phyloP scores from a whole-genome alignment of 169 alveolate species.

The Plasmodium chabaudi region DNA sequence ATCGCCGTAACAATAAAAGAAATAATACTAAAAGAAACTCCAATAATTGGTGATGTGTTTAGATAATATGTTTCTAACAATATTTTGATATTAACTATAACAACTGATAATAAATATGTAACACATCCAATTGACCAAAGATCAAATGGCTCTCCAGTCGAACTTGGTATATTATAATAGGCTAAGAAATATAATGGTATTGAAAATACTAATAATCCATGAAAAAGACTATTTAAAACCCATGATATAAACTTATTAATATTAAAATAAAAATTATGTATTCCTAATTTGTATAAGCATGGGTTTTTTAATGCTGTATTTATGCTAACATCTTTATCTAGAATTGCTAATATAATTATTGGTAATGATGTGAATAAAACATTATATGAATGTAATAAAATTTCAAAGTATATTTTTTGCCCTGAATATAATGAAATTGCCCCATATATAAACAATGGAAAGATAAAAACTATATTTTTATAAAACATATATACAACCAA shows the following conservation, averaged over 20 bases:
- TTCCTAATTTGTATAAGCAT: constrained; percentile 85
- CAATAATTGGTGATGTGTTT: constrained; percentile 76
- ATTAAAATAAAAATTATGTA: constrained; percentile 82
- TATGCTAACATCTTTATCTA: constrained; percentile 87
- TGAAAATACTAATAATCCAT: constrained; percentile 80
- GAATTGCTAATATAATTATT: constrained; percentile 86
- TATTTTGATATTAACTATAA: constrained; percentile 84
- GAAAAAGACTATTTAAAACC: constrained; percentile 84
- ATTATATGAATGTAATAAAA: constrained; percentile 95
- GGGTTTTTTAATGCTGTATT: constrained; percentile 82
- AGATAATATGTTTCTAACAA: constrained; percentile 84
- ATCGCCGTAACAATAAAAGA: constrained; percentile 57
- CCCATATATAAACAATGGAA: constrained; percentile 95
- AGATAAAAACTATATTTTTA: constrained; percentile 95
- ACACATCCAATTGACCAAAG: constrained; percentile 81
- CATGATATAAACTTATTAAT: constrained; percentile 81
- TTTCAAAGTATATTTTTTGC: constrained; percentile 94
- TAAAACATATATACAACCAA: constrained; percentile 97
- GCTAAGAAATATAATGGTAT: constrained; percentile 77
- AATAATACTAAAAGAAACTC: constrained; percentile 78
- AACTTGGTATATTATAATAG: constrained; percentile 77
- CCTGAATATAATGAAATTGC: constrained; percentile 94
- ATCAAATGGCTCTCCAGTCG: constrained; percentile 78
- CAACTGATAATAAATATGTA: constrained; percentile 78
- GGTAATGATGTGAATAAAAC: constrained; percentile 96